These are phyloP conservation scores for Phytophthora niederhauseri DNA, from an alignment of 352 stramenopile genomes.

Conservation along the genomic window DNA sequence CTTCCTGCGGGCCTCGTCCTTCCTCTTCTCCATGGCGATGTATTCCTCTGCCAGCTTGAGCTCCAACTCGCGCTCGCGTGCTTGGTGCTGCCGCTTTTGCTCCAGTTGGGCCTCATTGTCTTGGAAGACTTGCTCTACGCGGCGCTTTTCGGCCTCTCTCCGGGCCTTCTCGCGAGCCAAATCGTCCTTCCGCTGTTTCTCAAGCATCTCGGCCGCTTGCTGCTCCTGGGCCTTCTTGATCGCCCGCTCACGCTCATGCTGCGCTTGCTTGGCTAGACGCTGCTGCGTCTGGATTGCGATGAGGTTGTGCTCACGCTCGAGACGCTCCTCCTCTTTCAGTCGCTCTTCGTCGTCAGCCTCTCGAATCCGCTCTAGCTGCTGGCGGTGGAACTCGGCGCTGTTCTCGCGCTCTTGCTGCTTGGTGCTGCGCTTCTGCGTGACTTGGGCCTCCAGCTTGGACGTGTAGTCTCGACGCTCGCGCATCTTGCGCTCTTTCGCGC, in stretches of 20 bases:
- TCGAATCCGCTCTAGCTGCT: constrained; percentile 53
- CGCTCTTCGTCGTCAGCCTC: constrained; percentile 65
- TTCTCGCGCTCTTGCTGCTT: constrained; percentile 45
- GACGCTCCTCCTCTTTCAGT: constrained; percentile 53
- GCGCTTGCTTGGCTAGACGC: constrained; percentile 59
- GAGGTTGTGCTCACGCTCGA: constrained; percentile 65
- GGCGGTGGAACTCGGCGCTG: constrained; percentile 55
- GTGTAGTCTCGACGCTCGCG: constrained; percentile 48
- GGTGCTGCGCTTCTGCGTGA: constrained; percentile 49
- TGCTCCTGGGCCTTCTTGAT: constrained; percentile 61
- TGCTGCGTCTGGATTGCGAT: constrained; percentile 76
- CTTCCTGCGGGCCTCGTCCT: constrained; percentile 62
- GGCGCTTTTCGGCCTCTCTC: constrained; percentile 67
- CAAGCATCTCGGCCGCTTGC: constrained; percentile 47
- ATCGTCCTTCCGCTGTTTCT: constrained; percentile 64
- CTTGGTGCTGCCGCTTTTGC: constrained; percentile 59
- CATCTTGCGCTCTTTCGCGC: constrained; percentile 37
- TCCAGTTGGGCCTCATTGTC: constrained; percentile 74
- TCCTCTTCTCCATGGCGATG: constrained; percentile 72
- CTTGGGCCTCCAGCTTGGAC: constrained; percentile 56
- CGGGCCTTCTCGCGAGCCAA: constrained; percentile 46
- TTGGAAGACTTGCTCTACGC: constrained; percentile 56
- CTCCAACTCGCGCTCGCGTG: constrained; percentile 62
- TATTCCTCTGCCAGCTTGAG: constrained; percentile 76
- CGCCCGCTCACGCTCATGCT: constrained; percentile 52